A percentile compares a stretch with the other conserved stretches of the same genome.
Conservation (phyloP, 805 yeast species). For the Metschnikowia rubicola region DNA sequence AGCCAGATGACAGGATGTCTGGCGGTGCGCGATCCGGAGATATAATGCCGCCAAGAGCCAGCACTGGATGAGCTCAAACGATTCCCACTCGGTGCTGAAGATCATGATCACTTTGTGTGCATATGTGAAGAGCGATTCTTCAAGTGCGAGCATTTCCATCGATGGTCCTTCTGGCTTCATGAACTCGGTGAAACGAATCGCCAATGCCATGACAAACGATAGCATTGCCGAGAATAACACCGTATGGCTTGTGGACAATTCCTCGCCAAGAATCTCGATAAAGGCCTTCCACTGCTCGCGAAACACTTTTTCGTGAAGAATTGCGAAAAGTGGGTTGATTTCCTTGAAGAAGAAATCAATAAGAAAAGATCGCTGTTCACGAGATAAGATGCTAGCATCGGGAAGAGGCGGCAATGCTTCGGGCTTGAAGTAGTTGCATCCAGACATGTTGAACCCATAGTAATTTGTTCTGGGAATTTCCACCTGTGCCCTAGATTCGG, state of each 20-base stretch:
- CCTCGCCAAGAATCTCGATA: constrained; percentile 8
- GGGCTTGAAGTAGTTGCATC: constrained; percentile 44
- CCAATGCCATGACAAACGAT: constrained; percentile 45
- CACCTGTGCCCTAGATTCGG: constrained; percentile 32
- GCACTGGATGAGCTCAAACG: constrained; percentile 47
- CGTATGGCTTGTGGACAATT: constrained; percentile 30
- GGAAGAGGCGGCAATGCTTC: constrained; percentile 38
- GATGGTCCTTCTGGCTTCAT: constrained; percentile 18
- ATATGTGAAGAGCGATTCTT: constrained; percentile 41
- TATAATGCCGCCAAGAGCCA: constrained; percentile 47
- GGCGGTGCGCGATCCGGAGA: constrained; percentile 42
- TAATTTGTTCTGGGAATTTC: constrained; percentile 54
- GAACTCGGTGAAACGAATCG: constrained; percentile 51
- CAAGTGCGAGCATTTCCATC: constrained; percentile 27
- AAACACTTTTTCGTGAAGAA: constrained; percentile 53
- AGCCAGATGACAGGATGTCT: constrained; percentile 41
- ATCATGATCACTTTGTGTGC: constrained; percentile 36
- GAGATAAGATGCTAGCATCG: constrained; percentile 13
- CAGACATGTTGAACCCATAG: constrained; percentile 67
- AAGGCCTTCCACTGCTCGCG: constrained; percentile 43
- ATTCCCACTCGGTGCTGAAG: constrained; percentile 50
- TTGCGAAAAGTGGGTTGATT: constrained; percentile 51
- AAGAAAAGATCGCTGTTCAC: constrained; percentile 15
- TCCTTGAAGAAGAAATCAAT: constrained; percentile 44
- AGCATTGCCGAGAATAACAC: constrained; percentile 52